Conservation (phyloP, 352 stramenopile species). For the Peronospora farinosa region DNA sequence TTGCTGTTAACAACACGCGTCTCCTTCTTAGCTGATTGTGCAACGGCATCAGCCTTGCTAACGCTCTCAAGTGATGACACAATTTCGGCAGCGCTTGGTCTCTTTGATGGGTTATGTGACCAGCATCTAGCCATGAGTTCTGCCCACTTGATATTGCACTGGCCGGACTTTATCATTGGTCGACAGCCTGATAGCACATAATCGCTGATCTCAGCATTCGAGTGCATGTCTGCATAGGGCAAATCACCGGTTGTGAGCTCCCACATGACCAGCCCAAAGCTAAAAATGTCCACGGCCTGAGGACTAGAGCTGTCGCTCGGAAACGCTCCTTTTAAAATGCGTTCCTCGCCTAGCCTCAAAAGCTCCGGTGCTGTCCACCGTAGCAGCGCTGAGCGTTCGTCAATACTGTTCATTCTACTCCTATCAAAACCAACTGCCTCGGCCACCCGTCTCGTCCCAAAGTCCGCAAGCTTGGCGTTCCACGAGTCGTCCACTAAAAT, state of each 20-base stretch:
- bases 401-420: slow-evolving; percentile 51
- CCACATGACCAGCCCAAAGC: slow-evolving; percentile 85
- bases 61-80: slow-evolving; percentile 75
- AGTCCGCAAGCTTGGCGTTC: slow-evolving; percentile 86
- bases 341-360: slow-evolving; percentile 71
- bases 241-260: slow-evolving; percentile 81
- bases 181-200: slow-evolving; percentile 71
- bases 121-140: slow-evolving; percentile 82
- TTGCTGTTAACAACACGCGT: slow-evolving; percentile 72
- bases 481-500: slow-evolving; percentile 86
- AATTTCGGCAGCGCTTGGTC: slow-evolving; percentile 74
- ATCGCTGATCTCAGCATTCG: slow-evolving; percentile 66
- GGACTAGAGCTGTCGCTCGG: slow-evolving; percentile 41
- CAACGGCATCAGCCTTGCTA: slow-evolving; percentile 60
- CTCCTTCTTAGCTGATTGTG: slow-evolving; percentile 60
- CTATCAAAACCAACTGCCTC: slow-evolving; percentile 74
- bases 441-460: slow-evolving; percentile 71
- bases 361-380: slow-evolving; percentile 77
- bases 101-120: slow-evolving; percentile 64
- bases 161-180: slow-evolving; percentile 66
- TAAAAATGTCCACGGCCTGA: slow-evolving; percentile 84
- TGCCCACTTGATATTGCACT: slow-evolving; percentile 79
- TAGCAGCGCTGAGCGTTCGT: slow-evolving; percentile 49
- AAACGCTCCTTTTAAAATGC: slow-evolving; percentile 54
- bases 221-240: slow-evolving; percentile 59